Conservation (phyloP, 1,284 basidiomycete genomes). For the Vanrija sp. region DNA sequence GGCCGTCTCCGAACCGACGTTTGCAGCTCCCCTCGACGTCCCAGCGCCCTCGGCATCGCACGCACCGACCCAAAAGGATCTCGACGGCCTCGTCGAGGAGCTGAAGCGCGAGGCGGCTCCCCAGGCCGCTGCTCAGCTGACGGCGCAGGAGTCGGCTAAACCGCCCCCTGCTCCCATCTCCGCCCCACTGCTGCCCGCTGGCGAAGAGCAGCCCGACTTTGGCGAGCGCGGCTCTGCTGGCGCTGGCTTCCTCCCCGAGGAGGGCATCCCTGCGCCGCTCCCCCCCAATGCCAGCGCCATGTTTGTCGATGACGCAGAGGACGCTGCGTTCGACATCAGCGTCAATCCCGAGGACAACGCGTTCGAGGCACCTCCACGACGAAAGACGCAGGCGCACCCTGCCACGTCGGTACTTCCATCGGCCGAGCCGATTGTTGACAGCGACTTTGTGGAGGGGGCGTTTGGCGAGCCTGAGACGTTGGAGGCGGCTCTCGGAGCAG, state of each 20-base stretch:
- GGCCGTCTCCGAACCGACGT: not conserved
- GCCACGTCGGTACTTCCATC: not conserved
- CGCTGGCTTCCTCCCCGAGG: not conserved
- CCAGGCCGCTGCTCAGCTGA: too few species aligned
- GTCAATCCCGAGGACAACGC: constrained; percentile 1
- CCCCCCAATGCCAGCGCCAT: constrained; percentile 8
- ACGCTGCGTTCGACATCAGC: constrained; percentile 2
- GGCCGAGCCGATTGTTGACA: not conserved
- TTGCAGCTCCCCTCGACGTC: not conserved
- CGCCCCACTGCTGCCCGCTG: not conserved
- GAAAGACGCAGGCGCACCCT: not conserved
- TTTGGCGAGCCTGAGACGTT: constrained; percentile 8
- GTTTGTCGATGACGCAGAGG: constrained; percentile 9
- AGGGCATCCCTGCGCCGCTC: constrained; percentile 4
- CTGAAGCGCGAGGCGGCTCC: too few species aligned
- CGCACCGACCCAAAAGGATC: not conserved
- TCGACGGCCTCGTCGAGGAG: too few species aligned
- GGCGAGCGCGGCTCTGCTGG: constrained; percentile 2
- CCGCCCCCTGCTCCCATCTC: too few species aligned
- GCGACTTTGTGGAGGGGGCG: constrained; percentile 7
- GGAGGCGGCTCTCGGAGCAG: constrained; percentile 2
- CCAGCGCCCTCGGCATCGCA: not conserved
- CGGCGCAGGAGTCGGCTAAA: too few species aligned
- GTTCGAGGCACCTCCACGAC: constrained; percentile 2
- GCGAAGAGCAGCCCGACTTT: constrained; percentile 12